Evolutionary conservation across 495 filamentous ascomycete species (phyloP), one percentile per base, ranked within the genome.

Genomic region (Terfezia claveryi): DNA sequence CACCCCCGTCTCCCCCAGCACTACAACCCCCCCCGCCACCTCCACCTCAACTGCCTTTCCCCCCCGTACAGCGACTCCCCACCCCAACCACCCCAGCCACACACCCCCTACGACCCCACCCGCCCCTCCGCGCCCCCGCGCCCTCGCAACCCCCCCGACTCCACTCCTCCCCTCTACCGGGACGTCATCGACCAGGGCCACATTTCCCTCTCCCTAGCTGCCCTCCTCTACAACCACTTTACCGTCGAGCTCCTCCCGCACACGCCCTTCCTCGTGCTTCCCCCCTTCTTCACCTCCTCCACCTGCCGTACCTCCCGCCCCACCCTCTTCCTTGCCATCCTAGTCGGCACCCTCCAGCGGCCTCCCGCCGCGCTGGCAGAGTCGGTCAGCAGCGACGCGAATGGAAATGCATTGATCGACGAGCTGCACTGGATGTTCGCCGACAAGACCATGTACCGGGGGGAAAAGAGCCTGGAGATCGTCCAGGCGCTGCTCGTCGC

Each of bases 391-490:
- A 73, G 73, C 23, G 78, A 77, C 4, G 76, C 81, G 0, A 77
- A 85, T 37, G 79, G 78, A 4, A 64, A 68, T 10, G 60, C 68
- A 2, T 69, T 96, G 23, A 75, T 79, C 0, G 76, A 76, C 50
- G 82, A 93, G 61, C 67, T 84, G 54, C 83, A 86, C 70, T 75
- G 74, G 56, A 67, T 77, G 27, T 77, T 91, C 49, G 85, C 83
- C 9, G 80, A 93, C 20, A 74, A 77, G 23, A 73, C 91, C 44
- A 75, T 92, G 55, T 68, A 83, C 37, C 76, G 76, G 37, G 85
- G 83, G 11, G 80, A 86, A 54, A 96, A 94, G 69, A 82, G 76
- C 8, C 68, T 96, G 10, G 89, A 96, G 61, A 68, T 96, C 1
- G 76, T 94, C 10, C 88, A 96, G 69, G 77, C 85, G 1, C 66